Conservation (phyloP, 2,329 filamentous ascomycete species). For the Arachnopeziza araneosa region DNA sequence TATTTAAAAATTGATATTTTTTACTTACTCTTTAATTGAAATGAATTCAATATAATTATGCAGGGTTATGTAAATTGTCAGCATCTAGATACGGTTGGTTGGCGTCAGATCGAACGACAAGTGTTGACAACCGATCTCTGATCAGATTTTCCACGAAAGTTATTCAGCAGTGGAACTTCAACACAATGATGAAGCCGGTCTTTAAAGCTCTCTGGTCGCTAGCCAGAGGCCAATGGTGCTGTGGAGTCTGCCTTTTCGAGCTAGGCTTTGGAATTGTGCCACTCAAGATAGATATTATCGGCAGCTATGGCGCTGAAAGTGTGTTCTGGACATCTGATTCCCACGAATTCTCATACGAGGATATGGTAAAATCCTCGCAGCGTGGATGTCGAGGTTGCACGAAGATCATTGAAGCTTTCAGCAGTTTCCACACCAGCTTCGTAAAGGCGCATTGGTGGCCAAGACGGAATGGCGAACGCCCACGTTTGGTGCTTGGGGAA, state of each 20-base stretch:
- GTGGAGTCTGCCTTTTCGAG: conserved; percentile 1
- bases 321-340: conserved; percentile 2
- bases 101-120: no score
- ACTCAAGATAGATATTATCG: not conserved
- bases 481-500: not conserved
- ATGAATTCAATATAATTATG: no score
- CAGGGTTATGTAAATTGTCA: no score
- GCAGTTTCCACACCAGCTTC: not conserved
- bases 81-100: no score
- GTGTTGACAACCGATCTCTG: no score
- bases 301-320: not conserved
- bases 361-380: not conserved
- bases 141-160: not conserved
- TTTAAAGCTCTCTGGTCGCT: conserved; percentile 2
- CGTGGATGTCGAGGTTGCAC: conserved; percentile 1
- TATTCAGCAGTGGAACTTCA: not conserved
- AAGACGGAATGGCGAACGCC: not conserved
- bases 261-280: not conserved
- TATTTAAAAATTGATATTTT: no score
- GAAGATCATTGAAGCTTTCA: not conserved
- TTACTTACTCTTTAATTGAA: no score
- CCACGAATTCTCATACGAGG: not conserved
- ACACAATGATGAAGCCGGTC: not conserved
- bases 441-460: conserved; percentile 1
- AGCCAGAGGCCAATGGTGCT: not conserved